Evolutionary conservation across 768 basidiomycete genomes (phyloP), one percentile per base, ranked within the genome.

Genomic region (Suillus plorans): DNA sequence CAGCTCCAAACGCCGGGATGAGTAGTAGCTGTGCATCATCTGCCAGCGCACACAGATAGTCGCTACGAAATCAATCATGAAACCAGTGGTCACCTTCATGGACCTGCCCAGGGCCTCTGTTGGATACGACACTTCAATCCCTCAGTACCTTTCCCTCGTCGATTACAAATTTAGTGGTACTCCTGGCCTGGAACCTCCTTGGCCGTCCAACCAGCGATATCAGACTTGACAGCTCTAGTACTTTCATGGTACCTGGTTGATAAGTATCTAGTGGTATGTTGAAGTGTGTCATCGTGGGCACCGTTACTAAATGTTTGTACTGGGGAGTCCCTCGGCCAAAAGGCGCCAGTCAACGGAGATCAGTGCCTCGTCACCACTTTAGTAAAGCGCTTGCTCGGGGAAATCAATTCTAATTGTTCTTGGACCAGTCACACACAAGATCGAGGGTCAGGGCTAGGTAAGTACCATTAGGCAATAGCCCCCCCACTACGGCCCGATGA

Each of bases 401-500:
- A 18, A 36, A 12, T 55, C 31, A n/a, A n/a, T 55, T 31, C 7
- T 4, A 52, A 28, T 28, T 25, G 3, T 50, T 34, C 10, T n/a
- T 36, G 31, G n/a, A n/a, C 55, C 34, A 36, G 12, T 39, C 37
- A n/a, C 36, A n/a, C 13, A 37, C 56, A 16, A 57, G n/a, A 57
- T 37, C 36, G 36, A 58, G 60, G 42, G 25, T 36, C 56, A 49
- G 31, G 44, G 57, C 31, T 20, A 28, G 12, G 34, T 31, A 31
- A 31, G 31, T 25, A 3, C n/a, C 9, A 53, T 53, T 25, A 39
- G 55, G 41, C 41, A 45, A 60, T 37, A 41, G 13, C 12, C 25
- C 37, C 50, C 41, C 22, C 14, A 10, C 36, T 55, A 53, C 44
- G 49, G 53, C 8, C 61, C 57, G 61, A 56, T 28, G 41, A 64